phyloP scores from a whole-genome alignment of 768 basidiomycete genomes.

The Suillus tomentosus region DNA sequence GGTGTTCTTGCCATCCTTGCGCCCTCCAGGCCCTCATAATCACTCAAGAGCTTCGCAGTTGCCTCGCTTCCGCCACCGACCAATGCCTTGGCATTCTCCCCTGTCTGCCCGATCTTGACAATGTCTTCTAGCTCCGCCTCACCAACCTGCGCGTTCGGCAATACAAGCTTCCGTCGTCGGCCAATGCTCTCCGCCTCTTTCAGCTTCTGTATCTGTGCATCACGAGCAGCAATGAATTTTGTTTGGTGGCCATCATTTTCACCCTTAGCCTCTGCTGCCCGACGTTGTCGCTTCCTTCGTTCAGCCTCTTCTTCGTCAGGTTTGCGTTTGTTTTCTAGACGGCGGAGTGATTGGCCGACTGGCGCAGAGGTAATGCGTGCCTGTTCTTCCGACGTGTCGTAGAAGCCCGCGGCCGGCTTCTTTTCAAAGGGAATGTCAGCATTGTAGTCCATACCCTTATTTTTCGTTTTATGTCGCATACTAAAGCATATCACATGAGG shows the following conservation, averaged over 20 bases:
- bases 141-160: conserved; percentile 91
- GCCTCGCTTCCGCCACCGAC: conserved; percentile 84
- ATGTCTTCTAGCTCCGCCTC: conserved; percentile 96
- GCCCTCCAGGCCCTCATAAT: conserved; percentile 87
- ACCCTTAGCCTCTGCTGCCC: conserved; percentile 62
- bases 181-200: conserved; percentile 98
- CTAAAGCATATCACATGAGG: conserved; percentile 38
- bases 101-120: conserved; percentile 94
- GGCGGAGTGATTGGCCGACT: conserved; percentile 85
- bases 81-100: conserved; percentile 85
- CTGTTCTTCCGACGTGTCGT: conserved; percentile 94
- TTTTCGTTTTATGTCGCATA: conserved; percentile 92
- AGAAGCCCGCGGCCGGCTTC: conserved; percentile 93
- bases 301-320: conserved; percentile 94
- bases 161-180: conserved; percentile 75
- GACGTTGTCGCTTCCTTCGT: conserved; percentile 84
- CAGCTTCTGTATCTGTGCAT: conserved; percentile 96
- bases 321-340: conserved; percentile 95
- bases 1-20: conserved; percentile 95
- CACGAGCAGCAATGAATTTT: conserved; percentile 95
- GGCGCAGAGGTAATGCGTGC: conserved; percentile 85
- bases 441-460: conserved; percentile 99
- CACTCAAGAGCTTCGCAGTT: conserved; percentile 83
- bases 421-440: conserved; percentile 99
- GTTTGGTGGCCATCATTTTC: conserved; percentile 69